Base-by-base conservation (phyloP, 176 grass and related monocot species). In the Alopecurus myosuroides region DNA sequence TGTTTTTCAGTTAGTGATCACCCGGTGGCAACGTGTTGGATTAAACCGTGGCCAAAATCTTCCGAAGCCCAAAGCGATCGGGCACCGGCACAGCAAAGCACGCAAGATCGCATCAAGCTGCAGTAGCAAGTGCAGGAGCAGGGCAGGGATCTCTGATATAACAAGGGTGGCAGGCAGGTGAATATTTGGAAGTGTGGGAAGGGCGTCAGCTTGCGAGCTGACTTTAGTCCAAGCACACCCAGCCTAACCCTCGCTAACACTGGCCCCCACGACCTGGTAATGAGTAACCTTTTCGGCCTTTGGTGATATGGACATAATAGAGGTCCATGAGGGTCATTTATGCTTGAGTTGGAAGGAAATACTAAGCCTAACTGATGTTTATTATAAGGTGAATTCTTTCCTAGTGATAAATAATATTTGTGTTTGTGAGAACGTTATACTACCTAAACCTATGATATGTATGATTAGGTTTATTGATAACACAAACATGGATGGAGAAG, bases 111-210 rank as follows among this genome's bases (percentile, higher is more conserved):
- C 58, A 75, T 88, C 65, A 33, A 41, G 67, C 73, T 50, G 61
- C 49, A 28, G 53, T 23, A 63, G 25, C 70, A 70, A 41, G 65
- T 71, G 67, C 51, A n/a, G 29, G 18, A n/a, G n/a, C n/a, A n/a
- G n/a, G 29, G 26, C 48, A 70, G 37, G 60, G 58, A 84, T 79
- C n/a, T n/a, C n/a, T n/a, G 74, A 34, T 60, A 77, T 77, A 31
- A 29, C 57, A 84, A 82, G 79, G 31, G 22, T 19, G n/a, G n/a
- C n/a, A n/a, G 35, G 76, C 88, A 78, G 89, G 93, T 92, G 95
- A 98, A 98, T 98, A 85, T 98, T 98, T 98, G 67, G 91, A 92
- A 85, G 69, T 88, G 77, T 92, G 95, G 84, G 89, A 88, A 88
- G 75, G 75, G 81, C 87, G 87, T 97, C 88, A 70, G 78, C 90